phyloP scores from a whole-genome alignment of 192 early-diverging fungal species.

The Umbelopsis ramanniana region DNA sequence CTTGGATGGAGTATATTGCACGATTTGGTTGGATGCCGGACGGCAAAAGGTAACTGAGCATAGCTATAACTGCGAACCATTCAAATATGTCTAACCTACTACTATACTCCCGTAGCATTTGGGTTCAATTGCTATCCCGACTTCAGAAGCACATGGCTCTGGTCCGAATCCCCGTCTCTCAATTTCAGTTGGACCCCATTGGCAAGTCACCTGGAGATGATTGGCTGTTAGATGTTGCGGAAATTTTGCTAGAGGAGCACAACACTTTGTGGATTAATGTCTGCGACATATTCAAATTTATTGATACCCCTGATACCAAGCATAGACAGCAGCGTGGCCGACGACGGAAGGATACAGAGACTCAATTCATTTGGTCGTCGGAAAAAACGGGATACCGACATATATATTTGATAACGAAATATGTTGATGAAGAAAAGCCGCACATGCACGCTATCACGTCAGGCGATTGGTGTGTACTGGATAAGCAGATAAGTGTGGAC shows the following conservation, averaged over 20 bases:
- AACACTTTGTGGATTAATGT: conserved; percentile 67
- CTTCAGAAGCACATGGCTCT: conserved; percentile 56
- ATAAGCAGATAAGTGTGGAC: conserved; percentile 62
- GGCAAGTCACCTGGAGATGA: conserved; percentile 17
- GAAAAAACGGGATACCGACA: conserved; percentile 67
- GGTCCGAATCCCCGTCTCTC: conserved; percentile 48
- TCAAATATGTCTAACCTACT: background rate
- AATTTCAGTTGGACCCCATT: conserved; percentile 35
- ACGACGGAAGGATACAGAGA: conserved; percentile 4
- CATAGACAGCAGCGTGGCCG: background rate
- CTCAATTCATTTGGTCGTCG: conserved; percentile 56
- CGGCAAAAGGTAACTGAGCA: conserved; percentile 45
- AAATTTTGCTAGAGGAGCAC: conserved; percentile 58
- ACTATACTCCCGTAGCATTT: conserved; percentile 42
- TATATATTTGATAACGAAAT: conserved; percentile 54
- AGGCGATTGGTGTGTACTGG: conserved; percentile 64
- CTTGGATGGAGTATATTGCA: conserved; percentile 73
- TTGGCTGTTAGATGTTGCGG: conserved; percentile 15
- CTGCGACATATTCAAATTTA: conserved; percentile 45
- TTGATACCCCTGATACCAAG: conserved; percentile 16
- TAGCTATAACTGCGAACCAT: background rate
- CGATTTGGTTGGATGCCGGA: conserved; percentile 68
- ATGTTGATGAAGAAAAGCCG: conserved; percentile 4
- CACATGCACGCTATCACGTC: conserved; percentile 51
- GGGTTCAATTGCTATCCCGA: conserved; percentile 62